phyloP scores from a whole-genome alignment of 768 basidiomycete genomes.

The Russula foetens region DNA sequence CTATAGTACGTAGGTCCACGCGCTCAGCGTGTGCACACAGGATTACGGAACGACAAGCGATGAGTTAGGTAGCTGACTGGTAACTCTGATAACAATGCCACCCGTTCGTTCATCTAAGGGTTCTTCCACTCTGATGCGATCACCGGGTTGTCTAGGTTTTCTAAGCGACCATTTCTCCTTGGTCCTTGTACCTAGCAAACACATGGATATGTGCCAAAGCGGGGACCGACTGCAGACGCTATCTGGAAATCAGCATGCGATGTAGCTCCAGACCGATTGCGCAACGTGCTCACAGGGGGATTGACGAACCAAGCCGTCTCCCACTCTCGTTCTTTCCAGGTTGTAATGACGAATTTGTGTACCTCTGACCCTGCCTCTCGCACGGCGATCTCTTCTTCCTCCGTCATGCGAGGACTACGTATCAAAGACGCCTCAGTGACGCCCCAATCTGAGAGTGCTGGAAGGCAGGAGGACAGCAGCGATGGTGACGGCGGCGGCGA shows the following conservation, averaged over 20 bases:
- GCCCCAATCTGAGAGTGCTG: constrained; percentile 62
- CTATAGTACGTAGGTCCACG: too few relatives aligned
- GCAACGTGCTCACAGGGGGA: constrained; percentile 53
- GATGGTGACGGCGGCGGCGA: constrained; percentile 55
- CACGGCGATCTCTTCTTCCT: constrained; percentile 46
- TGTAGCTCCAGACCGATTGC: background rate
- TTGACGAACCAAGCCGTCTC: constrained; percentile 92
- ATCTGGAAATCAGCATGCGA: background rate
- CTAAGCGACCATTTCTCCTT: constrained; percentile 17
- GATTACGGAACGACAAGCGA: too few relatives aligned
- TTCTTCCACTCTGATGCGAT: background rate
- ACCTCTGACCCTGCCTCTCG: constrained; percentile 49
- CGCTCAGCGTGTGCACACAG: too few relatives aligned
- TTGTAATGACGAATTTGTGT: constrained; percentile 48
- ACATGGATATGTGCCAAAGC: constrained; percentile 83
- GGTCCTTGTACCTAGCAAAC: constrained; percentile 54
- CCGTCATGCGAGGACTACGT: constrained; percentile 40
- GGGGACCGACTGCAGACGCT: constrained; percentile 78
- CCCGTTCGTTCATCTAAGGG: too few relatives aligned
- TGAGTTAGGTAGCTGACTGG: too few relatives aligned
- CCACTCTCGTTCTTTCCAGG: constrained; percentile 71
- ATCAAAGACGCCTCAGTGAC: constrained; percentile 55
- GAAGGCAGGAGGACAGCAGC: constrained; percentile 46
- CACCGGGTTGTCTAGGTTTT: background rate
- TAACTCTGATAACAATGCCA: too few relatives aligned